Base-by-base conservation (phyloP, 176 grass and related monocot species). In the Cocos nucifera region DNA sequence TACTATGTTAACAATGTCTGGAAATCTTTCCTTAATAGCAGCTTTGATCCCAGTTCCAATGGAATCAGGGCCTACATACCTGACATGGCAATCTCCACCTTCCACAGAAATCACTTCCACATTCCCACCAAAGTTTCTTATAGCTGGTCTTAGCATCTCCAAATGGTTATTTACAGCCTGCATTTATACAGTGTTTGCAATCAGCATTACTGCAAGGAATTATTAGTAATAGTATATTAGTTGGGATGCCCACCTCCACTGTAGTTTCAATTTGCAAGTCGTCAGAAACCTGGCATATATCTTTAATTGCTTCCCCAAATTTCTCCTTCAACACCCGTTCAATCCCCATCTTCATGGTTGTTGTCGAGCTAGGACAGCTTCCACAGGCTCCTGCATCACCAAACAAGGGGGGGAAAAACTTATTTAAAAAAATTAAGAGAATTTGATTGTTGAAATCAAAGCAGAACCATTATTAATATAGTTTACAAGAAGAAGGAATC, bases 291-390 rank as follows among this genome's bases (percentile, higher is more conserved):
- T 97, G 87, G 19, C 68, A 77, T 57, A 91, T 90, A 49, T 85
- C 92, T 51, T 78, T 70, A 55, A 91, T 58, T 62, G 92, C 72
- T 52, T 91, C 81, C 9, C 92, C 84, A 78, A 97, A 97, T 59
- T 97, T 97, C 78, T 97, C 87, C 75, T 85, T 88, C 6, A 97
- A 75, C 22, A 97, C 87, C 19, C 83, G 83, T 69, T 97, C 87
- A 27, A 91, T 97, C 32, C 92, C 92, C 92, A 97, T 91, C 59
- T 84, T 85, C 92, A 91, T 91, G 39, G 92, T 97, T 17, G 87
- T 97, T 8, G 87, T 97, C 17, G 87, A 91, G 66, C 87, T 97
- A 27, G 92, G 81, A 69, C 87, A 97, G 67, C 87, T 97, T 51
- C 87, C 81, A 60, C 87, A 97, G 25, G 92, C 92, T 57, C 92